These are phyloP conservation scores for Calonectria montana DNA, from an alignment of 2,329 filamentous ascomycete genomes.

Conservation along the genomic window DNA sequence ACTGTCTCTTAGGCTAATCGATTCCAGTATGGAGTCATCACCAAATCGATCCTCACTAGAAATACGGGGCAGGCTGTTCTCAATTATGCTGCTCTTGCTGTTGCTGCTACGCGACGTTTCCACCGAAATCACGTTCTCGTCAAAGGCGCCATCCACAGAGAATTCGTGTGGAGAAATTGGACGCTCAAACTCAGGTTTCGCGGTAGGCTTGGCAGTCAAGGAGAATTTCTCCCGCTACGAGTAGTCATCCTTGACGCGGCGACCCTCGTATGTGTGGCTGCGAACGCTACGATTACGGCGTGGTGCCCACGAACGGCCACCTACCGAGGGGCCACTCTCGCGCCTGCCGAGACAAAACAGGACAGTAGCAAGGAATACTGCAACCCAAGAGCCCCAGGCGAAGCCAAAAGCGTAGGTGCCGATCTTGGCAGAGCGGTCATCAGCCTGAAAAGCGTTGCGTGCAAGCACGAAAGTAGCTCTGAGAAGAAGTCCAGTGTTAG, in stretches of 20 bases:
- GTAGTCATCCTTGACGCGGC: conserved; percentile 78
- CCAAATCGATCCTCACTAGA: background rate
- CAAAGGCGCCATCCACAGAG: background rate
- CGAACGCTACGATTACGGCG: conserved; percentile 49
- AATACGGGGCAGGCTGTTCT: background rate
- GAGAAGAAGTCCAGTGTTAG: conserved; percentile 19
- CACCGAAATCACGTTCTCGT: background rate
- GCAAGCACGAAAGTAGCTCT: conserved; percentile 74
- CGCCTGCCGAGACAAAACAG: conserved; percentile 75
- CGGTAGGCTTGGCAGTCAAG: conserved; percentile 1
- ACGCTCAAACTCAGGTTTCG: background rate
- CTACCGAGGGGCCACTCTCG: conserved; percentile 54
- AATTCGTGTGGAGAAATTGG: background rate
- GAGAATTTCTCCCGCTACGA: conserved; percentile 52
- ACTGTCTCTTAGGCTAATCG: background rate
- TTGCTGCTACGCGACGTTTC: background rate
- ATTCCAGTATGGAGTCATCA: background rate
- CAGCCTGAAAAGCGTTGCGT: conserved; percentile 71
- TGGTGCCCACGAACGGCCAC: conserved; percentile 45
- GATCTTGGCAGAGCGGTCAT: conserved; percentile 67
- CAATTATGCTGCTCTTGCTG: background rate
- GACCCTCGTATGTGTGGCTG: conserved; percentile 57
- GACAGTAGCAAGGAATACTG: conserved; percentile 73
- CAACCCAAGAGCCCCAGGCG: conserved; percentile 78
- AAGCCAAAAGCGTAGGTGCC: conserved; percentile 80